Base-by-base conservation (phyloP, 2,329 filamentous ascomycete species). In the Hypoxylon sp. region DNA sequence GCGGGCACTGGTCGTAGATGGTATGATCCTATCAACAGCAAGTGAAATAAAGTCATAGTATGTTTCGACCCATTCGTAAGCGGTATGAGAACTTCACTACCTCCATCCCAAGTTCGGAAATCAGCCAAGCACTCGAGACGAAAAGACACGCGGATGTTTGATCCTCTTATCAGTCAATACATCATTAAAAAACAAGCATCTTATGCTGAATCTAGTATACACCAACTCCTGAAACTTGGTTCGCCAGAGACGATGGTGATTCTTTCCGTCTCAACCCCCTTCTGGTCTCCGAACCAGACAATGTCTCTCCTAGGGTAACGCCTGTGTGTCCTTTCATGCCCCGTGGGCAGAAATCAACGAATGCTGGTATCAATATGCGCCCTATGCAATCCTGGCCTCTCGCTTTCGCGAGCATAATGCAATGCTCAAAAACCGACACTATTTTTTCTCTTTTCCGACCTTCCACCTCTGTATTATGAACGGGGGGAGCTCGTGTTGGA, bases 181-280 rank as follows among this genome's bases (percentile, higher is more conserved):
- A 33, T 48, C 51, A 59, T 48, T 49, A 18, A 50, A 49, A 59
- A 51, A 10, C 38, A 41, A n/a, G 37, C 37, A 29, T 38, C 35
- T 49, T 31, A 55, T 54, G 29, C 56, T 21, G 40, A 55, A 59
- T 43, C 29, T 43, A 60, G 52, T 47, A 55, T 48, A 47, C 48
- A 48, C 23, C 43, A 31, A 18, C 17, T 11, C 21, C 27, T 24
- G n/a, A 18, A 37, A 48, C n/a, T 41, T 11, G 29, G 18, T 35
- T 29, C n/a, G n/a, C 24, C 26, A 24, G 24, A 29, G 47, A 20
- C 37, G 24, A 15, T 21, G 20, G 21, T 26, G 8, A 35, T 35
- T n/a, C 5, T 24, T 26, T n/a, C 21, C 38, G 10, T 45, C 27
- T 20, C 24, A 31, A 23, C 21, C 11, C 42, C 24, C 35, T 40